Conservation (phyloP, 768 basidiomycete genomes). For the Basidioascus undulatus region DNA sequence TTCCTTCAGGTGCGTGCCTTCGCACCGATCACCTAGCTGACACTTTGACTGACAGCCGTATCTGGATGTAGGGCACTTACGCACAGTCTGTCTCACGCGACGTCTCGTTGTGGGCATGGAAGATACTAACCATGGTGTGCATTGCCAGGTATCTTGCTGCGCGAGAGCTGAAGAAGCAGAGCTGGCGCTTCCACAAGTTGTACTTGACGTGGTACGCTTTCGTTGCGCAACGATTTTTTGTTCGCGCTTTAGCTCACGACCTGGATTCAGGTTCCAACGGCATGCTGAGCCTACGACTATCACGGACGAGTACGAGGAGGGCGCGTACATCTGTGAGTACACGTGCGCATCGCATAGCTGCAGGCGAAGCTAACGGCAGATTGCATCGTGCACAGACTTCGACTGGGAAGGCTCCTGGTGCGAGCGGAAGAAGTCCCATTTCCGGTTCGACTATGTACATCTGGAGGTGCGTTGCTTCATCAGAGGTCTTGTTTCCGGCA, state of each 20-base stretch:
- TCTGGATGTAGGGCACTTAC: constrained; percentile 90
- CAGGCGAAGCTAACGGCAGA: too few relatives aligned
- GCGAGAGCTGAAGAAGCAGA: constrained; percentile 86
- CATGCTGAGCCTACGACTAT: constrained; percentile 95
- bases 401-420: constrained; percentile 56
- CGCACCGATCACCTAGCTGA: too few relatives aligned
- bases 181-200: constrained; percentile 98
- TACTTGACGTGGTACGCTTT: constrained; percentile 98
- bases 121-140: background rate
- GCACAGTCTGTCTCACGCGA: constrained; percentile 45
- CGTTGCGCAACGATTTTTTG: too few relatives aligned
- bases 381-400: too few relatives aligned
- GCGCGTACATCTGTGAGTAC: constrained; percentile 53
- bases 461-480: too few relatives aligned
- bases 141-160: constrained; percentile 63
- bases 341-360: background rate
- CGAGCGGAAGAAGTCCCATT: constrained; percentile 91
- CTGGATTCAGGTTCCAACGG: constrained; percentile 93
- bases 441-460: too few relatives aligned
- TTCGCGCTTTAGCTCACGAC: too few relatives aligned
- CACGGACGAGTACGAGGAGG: constrained; percentile 98
- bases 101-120: background rate
- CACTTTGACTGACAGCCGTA: too few relatives aligned
- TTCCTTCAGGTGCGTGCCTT: too few relatives aligned
- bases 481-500: too few relatives aligned